Conservation (phyloP, 345 rosid genomes). For the Ceriops tagal region DNA sequence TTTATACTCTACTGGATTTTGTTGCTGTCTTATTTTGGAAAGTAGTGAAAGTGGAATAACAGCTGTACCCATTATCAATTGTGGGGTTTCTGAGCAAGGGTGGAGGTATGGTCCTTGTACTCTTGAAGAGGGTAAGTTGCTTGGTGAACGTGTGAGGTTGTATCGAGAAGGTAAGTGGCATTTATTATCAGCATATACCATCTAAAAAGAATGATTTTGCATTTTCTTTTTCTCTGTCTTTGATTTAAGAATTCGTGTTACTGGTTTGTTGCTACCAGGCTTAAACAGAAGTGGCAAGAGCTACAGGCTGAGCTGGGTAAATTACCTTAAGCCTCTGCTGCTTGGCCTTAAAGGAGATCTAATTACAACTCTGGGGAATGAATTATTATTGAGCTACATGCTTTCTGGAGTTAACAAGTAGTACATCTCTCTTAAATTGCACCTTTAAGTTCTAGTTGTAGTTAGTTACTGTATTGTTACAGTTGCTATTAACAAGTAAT, state of each 20-base stretch:
- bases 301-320: neutral
- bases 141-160: slow-evolving; percentile 45
- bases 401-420: neutral
- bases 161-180: slow-evolving; percentile 61
- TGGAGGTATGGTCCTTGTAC: slow-evolving; percentile 52
- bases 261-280: neutral
- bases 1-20: too few species aligned
- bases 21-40: too few species aligned
- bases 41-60: too few species aligned
- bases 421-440: neutral
- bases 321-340: neutral
- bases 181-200: neutral
- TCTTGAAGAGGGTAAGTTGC: slow-evolving; percentile 61
- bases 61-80: slow-evolving; percentile 31
- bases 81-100: slow-evolving; percentile 46
- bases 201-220: too few species aligned
- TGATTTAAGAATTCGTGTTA: too few species aligned
- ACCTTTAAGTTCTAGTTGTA: neutral
- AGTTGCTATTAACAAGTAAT: too few species aligned
- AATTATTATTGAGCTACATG: neutral
- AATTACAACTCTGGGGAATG: neutral
- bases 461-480: neutral
- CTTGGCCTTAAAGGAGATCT: neutral
- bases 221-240: too few species aligned
- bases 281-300: slow-evolving; percentile 2